Conservation (phyloP, 495 filamentous ascomycete species). For the Halenospora varia region DNA sequence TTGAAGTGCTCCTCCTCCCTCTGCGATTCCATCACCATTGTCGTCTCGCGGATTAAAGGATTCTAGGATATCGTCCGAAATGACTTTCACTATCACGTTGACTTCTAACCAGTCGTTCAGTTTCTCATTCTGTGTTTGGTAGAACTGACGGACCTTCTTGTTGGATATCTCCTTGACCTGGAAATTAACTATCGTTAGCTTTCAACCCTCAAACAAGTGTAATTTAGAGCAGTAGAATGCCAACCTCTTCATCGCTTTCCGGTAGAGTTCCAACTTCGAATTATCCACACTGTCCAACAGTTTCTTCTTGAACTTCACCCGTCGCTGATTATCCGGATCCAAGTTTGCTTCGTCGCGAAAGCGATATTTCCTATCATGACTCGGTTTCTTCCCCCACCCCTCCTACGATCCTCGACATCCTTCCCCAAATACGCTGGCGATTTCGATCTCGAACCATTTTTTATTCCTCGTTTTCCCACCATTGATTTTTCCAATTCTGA, state of each 20-base stretch:
- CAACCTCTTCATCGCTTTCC: constrained; percentile 43
- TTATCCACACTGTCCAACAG: constrained; percentile 40
- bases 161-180: no score
- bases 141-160: no score
- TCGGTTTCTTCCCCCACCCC: no score
- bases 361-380: constrained; percentile 8
- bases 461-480: no score
- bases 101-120: constrained; percentile 51
- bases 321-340: constrained; percentile 11
- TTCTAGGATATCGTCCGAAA: constrained; percentile 50
- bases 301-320: constrained; percentile 36
- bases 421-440: no score
- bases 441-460: no score
- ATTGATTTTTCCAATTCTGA: no score
- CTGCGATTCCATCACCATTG: constrained; percentile 43
- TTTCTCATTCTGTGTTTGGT: constrained; percentile 46
- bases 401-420: no score
- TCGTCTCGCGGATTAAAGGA: constrained; percentile 44
- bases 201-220: no score
- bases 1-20: constrained; percentile 36
- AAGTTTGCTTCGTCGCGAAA: constrained; percentile 4
- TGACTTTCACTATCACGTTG: constrained; percentile 41
- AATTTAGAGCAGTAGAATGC: no score
- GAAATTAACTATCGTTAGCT: no score
- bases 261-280: constrained; percentile 33